Evolutionary conservation across 805 yeast genomes (phyloP), one percentile per base, ranked within the genome.

Genomic region (Candida ponderosae): DNA sequence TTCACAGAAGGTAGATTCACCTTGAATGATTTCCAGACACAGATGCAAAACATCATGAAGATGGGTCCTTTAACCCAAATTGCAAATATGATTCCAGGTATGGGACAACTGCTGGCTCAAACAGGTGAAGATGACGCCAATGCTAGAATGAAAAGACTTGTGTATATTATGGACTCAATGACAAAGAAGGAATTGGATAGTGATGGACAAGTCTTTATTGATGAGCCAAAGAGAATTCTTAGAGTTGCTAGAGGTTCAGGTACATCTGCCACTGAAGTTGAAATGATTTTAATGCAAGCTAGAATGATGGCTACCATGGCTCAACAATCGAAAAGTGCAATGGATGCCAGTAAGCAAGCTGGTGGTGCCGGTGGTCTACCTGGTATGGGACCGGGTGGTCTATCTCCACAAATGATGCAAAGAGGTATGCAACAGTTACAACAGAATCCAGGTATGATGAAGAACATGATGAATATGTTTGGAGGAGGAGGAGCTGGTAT

Each of bases 41-140:
- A 93, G 61, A 83, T 90, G 94, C 82, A 83, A 58, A 90, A 89
- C 47, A 83, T 93, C 50, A 70, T 90, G 75, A 93, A 93, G 60
- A 86, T 93, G 95, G 98, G 98, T 2, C 97, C 97, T 4, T 64
- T 90, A 37, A 80, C 95, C 18, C 89, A 93, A 57, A 86, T 90
- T 44, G 96, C 97, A 3, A 76, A 82, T 37, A 90, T 90, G 97
- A 79, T 90, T 41, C 98, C 98, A 0, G 93, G 81, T 19, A 86
- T 96, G 53, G 75, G 88, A 63, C 76, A 89, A 28, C 71, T 90
- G 70, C 81, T 90, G 74, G 77, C 72, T 36, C 90, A 85, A 58
- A 79, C 86, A 32, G 93, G 95, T 20, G 97, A 88, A 56, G 96
- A 87, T 50, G 97, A 93, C 51, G 81, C 96, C 0, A 75, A 86